phyloP scores from a whole-genome alignment of 1,284 basidiomycete genomes.

The Entoloma clypeatum region DNA sequence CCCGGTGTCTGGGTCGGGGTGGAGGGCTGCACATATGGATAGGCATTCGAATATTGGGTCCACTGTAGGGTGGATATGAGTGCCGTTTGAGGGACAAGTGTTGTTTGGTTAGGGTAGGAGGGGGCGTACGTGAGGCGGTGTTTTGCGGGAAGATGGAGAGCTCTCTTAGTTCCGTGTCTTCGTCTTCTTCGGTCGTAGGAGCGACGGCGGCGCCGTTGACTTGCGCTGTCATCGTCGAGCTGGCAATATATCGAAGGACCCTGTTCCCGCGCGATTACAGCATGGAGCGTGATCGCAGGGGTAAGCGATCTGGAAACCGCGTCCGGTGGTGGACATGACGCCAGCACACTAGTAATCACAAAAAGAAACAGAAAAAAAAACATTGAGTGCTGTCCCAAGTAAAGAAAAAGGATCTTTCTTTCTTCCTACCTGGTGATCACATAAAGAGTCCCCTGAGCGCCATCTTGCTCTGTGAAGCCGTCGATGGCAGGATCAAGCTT shows the following conservation, averaged over 20 bases:
- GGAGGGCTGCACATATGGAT: conserved; percentile 85
- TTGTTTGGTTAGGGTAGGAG: background rate
- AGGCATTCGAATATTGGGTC: conserved; percentile 86
- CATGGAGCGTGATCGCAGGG: conserved; percentile 86
- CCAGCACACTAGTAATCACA: conserved; percentile 53
- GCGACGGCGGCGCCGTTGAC: conserved; percentile 26
- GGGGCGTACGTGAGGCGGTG: conserved; percentile 52
- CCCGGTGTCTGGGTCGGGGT: conserved; percentile 72
- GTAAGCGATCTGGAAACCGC: conserved; percentile 79
- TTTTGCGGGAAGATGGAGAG: conserved; percentile 68
- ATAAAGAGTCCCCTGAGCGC: conserved; percentile 63
- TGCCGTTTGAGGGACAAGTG: no score
- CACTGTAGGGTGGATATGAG: conserved; percentile 53
- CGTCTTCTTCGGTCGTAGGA: conserved; percentile 42
- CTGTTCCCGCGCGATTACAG: conserved; percentile 67
- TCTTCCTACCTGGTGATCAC: conserved; percentile 82
- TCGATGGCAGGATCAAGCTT: conserved; percentile 64
- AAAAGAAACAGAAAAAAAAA: conserved; percentile 20
- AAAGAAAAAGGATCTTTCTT: no score
- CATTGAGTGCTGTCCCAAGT: no score
- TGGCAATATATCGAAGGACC: conserved; percentile 85
- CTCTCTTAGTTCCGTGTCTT: conserved; percentile 64
- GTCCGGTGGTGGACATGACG: conserved; percentile 64
- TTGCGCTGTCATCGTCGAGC: conserved; percentile 60
- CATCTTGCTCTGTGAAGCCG: conserved; percentile 48